A percentile compares a stretch with the other conserved stretches of the same genome.
Conservation (phyloP, 2,329 filamentous ascomycete genomes). For the Alternaria gansuensis region DNA sequence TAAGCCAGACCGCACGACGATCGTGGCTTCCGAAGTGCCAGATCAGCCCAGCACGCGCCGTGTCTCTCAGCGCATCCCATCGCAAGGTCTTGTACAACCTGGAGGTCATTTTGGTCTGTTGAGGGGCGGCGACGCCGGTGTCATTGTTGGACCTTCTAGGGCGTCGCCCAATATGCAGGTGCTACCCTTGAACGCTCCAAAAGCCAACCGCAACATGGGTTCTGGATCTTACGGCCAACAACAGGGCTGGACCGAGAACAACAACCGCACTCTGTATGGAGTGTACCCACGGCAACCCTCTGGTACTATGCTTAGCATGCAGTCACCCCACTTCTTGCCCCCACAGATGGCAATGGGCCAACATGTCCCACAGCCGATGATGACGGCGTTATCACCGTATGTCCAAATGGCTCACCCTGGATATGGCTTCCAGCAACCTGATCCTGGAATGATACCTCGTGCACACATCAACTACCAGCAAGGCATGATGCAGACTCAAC, state of each 20-base stretch:
- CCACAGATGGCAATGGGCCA: slow-evolving; percentile 26
- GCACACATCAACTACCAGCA: slow-evolving; percentile 24
- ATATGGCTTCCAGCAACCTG: slow-evolving; percentile 24
- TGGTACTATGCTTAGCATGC: slow-evolving; percentile 19
- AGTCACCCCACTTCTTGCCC: slow-evolving; percentile 28
- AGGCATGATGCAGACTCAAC: slow-evolving; percentile 18
- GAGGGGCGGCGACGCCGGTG: slow-evolving; percentile 8
- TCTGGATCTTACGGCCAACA: slow-evolving; percentile 24
- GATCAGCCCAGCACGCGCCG: slow-evolving; percentile 1
- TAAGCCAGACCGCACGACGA: slow-evolving; percentile 1
- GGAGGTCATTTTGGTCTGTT: slow-evolving; percentile 9
- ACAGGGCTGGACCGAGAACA: slow-evolving; percentile 35
- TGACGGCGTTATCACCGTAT: slow-evolving; percentile 22
- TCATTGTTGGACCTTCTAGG: slow-evolving; percentile 6
- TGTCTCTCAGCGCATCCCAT: background rate
- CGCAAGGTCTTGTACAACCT: slow-evolving; percentile 10
- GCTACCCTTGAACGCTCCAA: slow-evolving; percentile 21
- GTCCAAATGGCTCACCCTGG: slow-evolving; percentile 23
- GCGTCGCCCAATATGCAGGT: slow-evolving; percentile 17
- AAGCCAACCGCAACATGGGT: slow-evolving; percentile 20
- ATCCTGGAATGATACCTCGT: slow-evolving; percentile 21
- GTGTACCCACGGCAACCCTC: slow-evolving; percentile 27
- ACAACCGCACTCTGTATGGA: slow-evolving; percentile 24
- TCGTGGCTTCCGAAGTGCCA: background rate
- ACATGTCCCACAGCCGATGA: slow-evolving; percentile 17